phyloP scores from a whole-genome alignment of 768 basidiomycete genomes.

The Lactarius trivialis region DNA sequence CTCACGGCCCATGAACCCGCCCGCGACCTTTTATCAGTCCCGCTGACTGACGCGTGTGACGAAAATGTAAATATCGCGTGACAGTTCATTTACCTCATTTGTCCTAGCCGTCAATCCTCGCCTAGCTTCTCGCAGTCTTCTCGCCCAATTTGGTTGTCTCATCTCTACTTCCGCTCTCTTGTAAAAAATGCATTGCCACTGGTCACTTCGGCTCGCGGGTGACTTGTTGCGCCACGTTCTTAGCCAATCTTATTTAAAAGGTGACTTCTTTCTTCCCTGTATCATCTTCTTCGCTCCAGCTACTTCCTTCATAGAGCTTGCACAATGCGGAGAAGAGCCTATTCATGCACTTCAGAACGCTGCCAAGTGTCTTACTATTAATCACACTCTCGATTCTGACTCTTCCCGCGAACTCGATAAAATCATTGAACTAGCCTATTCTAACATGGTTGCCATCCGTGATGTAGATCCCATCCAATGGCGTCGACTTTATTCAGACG shows the following conservation, averaged over 20 bases:
- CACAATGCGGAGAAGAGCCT: constrained; percentile 33
- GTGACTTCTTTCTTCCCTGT: constrained; percentile 31
- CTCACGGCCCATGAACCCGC: constrained; percentile 31
- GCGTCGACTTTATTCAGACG: constrained; percentile 73
- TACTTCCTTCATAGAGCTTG: constrained; percentile 10
- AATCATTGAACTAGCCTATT: constrained; percentile 44
- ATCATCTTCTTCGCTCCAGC: background rate
- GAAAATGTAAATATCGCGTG: constrained; percentile 22
- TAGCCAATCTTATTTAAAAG: constrained; percentile 8
- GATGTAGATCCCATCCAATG: constrained; percentile 39
- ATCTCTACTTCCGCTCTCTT: background rate
- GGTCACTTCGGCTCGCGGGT: constrained; percentile 12
- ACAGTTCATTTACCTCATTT: constrained; percentile 22
- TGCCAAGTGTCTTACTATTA: background rate
- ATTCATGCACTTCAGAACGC: constrained; percentile 16
- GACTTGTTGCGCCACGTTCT: constrained; percentile 6
- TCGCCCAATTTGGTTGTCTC: constrained; percentile 12
- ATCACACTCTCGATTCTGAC: background rate
- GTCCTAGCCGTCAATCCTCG: constrained; percentile 22
- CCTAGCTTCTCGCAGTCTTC: constrained; percentile 10
- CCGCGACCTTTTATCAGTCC: constrained; percentile 25
- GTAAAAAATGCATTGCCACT: background rate
- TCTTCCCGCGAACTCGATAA: constrained; percentile 30
- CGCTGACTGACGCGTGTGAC: constrained; percentile 21
- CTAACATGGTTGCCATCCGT: constrained; percentile 40